Evolutionary conservation across 2,329 filamentous ascomycete species (phyloP), one percentile per base, ranked within the genome.

Genomic region (Colletotrichum horii): DNA sequence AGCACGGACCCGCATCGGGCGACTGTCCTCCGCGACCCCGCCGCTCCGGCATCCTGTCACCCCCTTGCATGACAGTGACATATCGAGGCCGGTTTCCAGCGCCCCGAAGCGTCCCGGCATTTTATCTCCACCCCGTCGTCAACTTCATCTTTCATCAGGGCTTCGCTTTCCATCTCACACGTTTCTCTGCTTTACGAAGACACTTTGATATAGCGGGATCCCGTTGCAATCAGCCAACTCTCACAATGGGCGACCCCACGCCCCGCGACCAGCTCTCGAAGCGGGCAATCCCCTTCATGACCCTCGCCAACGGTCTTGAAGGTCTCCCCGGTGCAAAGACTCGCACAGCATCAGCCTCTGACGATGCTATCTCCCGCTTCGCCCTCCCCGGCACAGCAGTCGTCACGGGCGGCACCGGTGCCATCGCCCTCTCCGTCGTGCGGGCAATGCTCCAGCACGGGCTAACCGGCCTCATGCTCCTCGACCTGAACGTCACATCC

Each of bases 381-480:
- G 73, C 80, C 5, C 75, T 85, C 34, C 38, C 71, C 1, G 83
- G 83, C 22, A 83, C 82, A 48, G 82, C 79, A 48, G 79, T 83
- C 88, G 88, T 94, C 15, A 94, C 93, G 0, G 93, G 93, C 22
- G 93, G 93, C 36, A 89, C 91, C 16, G 93, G 93, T 6, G 91
- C 89, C 14, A 85, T 94, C 1, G 93, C 91, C 8, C 86, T 93
- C 11, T 86, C 87, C 71, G 93, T 93, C 4, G 87, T 94, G 22
- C 91, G 94, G 62, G 93, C 93, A 3, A 87, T 95, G 24, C 91
- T 95, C 48, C 92, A 95, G 82, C 93, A 95, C 79, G 93, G 93
- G 9, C 85, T 91, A 3, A 81, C 84, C 0, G 91, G 90, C 4
- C 84, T 94, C 14, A 88, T 87, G 56, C 87, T 95, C 34, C 90